Conservation (phyloP, 2,329 filamentous ascomycete genomes). For the Arthrobotrys entomopaga region DNA sequence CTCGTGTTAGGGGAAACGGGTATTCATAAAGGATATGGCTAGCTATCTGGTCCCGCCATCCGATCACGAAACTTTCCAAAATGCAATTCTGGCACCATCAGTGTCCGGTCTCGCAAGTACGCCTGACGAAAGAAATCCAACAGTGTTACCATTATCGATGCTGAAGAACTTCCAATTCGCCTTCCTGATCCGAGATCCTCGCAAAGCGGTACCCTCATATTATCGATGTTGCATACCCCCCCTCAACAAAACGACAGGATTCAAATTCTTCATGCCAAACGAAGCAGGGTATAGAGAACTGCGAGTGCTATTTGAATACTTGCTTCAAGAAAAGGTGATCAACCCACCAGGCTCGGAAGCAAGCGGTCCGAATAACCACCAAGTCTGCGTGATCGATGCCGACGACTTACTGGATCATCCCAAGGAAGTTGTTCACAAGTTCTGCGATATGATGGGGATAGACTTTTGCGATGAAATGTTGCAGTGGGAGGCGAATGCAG, state of each 20-base stretch:
- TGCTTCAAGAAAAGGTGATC: constrained; percentile 75
- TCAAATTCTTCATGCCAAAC: constrained; percentile 82
- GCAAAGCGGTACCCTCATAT: constrained; percentile 89
- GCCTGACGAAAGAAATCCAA: constrained; percentile 72
- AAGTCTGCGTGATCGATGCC: constrained; percentile 88
- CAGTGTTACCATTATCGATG: constrained; percentile 78
- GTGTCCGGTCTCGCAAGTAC: constrained; percentile 64
- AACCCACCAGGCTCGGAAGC: constrained; percentile 65
- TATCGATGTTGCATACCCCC: constrained; percentile 94
- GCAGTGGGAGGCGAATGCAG: constrained; percentile 77
- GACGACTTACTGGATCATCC: constrained; percentile 93
- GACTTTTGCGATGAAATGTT: constrained; percentile 82
- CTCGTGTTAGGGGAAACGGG: constrained; percentile 77
- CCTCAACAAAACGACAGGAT: constrained; percentile 81
- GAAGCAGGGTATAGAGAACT: constrained; percentile 94
- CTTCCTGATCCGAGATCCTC: constrained; percentile 96
- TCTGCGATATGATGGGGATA: constrained; percentile 83
- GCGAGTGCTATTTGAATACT: constrained; percentile 84
- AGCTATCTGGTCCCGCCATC: constrained; percentile 87
- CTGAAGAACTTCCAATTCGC: constrained; percentile 89
- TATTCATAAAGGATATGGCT: constrained; percentile 98
- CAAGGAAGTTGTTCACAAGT: constrained; percentile 76
- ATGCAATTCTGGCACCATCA: constrained; percentile 75
- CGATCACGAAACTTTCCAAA: constrained; percentile 69
- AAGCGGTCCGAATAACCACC: constrained; percentile 62